These are phyloP conservation scores for Yamadazyma ubonensis DNA, from an alignment of 805 yeast genomes.

Conservation along the genomic window DNA sequence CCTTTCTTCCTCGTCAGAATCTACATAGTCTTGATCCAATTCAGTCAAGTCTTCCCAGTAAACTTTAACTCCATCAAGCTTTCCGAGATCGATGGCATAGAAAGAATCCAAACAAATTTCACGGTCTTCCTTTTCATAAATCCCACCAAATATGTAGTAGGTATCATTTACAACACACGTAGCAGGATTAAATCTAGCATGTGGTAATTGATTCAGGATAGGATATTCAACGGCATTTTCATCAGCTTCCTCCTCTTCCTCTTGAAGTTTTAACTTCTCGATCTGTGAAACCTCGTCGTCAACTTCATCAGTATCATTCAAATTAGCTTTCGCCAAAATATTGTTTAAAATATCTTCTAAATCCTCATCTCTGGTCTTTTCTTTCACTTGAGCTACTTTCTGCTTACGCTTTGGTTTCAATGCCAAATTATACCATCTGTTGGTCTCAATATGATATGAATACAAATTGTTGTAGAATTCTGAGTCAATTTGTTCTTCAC, in stretches of 20 bases:
- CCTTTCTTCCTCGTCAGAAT: slow-evolving; percentile 43
- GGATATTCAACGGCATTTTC: slow-evolving; percentile 50
- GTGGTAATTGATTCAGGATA: slow-evolving; percentile 67
- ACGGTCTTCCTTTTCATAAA: slow-evolving; percentile 83
- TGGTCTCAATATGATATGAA: slow-evolving; percentile 80
- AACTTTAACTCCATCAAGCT: slow-evolving; percentile 82
- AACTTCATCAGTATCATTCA: slow-evolving; percentile 60
- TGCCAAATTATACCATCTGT: slow-evolving; percentile 80
- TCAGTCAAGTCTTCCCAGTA: slow-evolving; percentile 85
- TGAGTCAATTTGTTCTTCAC: slow-evolving; percentile 87
- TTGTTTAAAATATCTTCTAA: slow-evolving; percentile 77
- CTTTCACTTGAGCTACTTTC: slow-evolving; percentile 38
- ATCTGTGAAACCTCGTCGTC: slow-evolving; percentile 38
- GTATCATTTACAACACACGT: slow-evolving; percentile 83
- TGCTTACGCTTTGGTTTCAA: slow-evolving; percentile 62
- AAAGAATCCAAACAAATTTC: slow-evolving; percentile 84
- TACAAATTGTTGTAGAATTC: slow-evolving; percentile 76
- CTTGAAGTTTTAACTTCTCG: slow-evolving; percentile 32
- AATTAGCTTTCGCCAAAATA: slow-evolving; percentile 69
- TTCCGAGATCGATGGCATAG: slow-evolving; percentile 81
- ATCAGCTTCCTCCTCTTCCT: slow-evolving; percentile 39
- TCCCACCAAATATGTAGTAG: slow-evolving; percentile 84
- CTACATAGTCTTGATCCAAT: slow-evolving; percentile 49
- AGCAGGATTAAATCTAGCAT: slow-evolving; percentile 83
- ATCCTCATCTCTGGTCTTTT: slow-evolving; percentile 67